A percentile compares a stretch with the other conserved stretches of the same genome.
These are phyloP conservation scores for Striga asiatica DNA, from an alignment of 257 asterid genomes.

Conservation along the genomic window DNA sequence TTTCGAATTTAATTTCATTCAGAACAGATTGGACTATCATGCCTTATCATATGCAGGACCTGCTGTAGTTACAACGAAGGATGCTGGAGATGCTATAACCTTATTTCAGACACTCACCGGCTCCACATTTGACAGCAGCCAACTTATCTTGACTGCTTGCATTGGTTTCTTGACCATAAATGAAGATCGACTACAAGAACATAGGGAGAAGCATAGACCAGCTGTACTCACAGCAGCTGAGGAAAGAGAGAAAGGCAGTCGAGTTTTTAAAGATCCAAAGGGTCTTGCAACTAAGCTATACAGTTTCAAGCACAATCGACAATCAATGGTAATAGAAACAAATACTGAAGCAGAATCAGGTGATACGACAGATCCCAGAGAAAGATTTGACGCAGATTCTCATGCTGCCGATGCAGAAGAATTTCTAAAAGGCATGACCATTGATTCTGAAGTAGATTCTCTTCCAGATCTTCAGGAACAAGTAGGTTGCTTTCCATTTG, in stretches of 20 bases:
- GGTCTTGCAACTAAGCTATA: slow-evolving; percentile 73
- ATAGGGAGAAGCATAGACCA: slow-evolving; percentile 73
- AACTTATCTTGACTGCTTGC: slow-evolving; percentile 91
- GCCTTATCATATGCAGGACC: slow-evolving; percentile 49
- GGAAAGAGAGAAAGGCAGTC: slow-evolving; percentile 59
- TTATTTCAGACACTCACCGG: slow-evolving; percentile 70
- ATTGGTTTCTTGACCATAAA: slow-evolving; percentile 68
- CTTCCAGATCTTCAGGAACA: slow-evolving; percentile 81
- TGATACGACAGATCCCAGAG: slow-evolving; percentile 20
- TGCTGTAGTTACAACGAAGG: slow-evolving; percentile 71
- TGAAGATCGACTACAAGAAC: slow-evolving; percentile 51
- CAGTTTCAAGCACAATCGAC: slow-evolving; percentile 70
- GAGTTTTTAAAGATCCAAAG: slow-evolving; percentile 51
- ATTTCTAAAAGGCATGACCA: slow-evolving; percentile 31
- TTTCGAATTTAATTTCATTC: not conserved
- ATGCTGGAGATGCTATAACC: slow-evolving; percentile 82
- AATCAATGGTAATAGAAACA: slow-evolving; percentile 30
- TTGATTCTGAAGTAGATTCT: slow-evolving; percentile 57
- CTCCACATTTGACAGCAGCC: slow-evolving; percentile 93
- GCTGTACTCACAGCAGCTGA: slow-evolving; percentile 44
- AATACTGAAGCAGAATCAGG: slow-evolving; percentile 31
- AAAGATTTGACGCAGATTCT: slow-evolving; percentile 24
- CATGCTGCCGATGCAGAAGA: slow-evolving; percentile 43
- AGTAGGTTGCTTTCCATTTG: slow-evolving; percentile 28
- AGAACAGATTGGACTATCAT: slow-evolving; percentile 11